phyloP scores from a whole-genome alignment of 306 rosid genomes.

The Trichosanthes cucumerina region DNA sequence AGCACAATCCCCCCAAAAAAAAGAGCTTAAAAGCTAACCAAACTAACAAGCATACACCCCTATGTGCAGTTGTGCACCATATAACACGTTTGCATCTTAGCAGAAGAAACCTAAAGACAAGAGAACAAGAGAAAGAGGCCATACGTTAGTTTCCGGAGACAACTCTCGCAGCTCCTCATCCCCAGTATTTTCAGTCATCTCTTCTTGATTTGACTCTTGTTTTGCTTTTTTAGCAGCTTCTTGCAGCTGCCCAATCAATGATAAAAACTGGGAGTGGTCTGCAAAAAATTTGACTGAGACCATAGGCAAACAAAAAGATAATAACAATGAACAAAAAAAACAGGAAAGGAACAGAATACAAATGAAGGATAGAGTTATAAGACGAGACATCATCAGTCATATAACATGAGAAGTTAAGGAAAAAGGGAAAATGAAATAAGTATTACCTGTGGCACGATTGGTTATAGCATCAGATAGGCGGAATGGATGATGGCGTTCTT shows the following conservation, averaged over 20 bases:
- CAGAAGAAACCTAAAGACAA: slow-evolving; percentile 12
- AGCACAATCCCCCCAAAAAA: background rate
- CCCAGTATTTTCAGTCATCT: slow-evolving; percentile 23
- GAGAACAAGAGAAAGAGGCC: slow-evolving; percentile 17
- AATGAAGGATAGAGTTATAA: background rate
- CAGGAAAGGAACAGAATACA: background rate
- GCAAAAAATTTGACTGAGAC: slow-evolving; percentile 6
- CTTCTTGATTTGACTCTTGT: slow-evolving; percentile 30
- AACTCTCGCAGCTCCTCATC: slow-evolving; percentile 33
- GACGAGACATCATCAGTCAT: background rate
- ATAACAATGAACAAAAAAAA: background rate
- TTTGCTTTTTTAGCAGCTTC: slow-evolving; percentile 48
- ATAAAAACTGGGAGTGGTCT: slow-evolving; percentile 49
- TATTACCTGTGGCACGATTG: slow-evolving; percentile 43
- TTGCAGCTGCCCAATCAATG: slow-evolving; percentile 45
- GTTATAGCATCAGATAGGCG: slow-evolving; percentile 43
- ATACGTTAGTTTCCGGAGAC: slow-evolving; percentile 37
- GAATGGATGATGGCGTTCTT: slow-evolving; percentile 55
- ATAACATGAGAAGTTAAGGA: background rate
- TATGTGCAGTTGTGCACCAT: background rate
- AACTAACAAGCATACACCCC: background rate
- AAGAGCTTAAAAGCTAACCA: background rate
- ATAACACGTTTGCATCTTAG: background rate
- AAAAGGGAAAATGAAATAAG: background rate
- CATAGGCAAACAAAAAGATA: background rate